A percentile compares a stretch with the other conserved stretches of the same genome.
Evolutionary conservation across 305 asterid genomes (phyloP).

Genomic region (Fraxinus dipetala): DNA sequence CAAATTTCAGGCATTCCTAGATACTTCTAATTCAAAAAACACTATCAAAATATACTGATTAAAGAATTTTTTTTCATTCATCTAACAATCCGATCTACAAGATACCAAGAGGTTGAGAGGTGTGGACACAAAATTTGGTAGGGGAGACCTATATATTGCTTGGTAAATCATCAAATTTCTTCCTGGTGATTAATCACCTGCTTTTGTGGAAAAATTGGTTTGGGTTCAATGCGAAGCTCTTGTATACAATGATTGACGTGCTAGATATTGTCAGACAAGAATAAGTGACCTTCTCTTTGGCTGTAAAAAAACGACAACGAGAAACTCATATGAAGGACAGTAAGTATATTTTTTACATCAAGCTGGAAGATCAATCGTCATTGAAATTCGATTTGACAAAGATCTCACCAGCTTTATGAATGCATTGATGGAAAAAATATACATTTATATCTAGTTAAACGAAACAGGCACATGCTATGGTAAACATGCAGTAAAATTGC

Average conservation of each 20-base stretch:
- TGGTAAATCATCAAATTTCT: background rate
- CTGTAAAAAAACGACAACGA: constrained; percentile 24
- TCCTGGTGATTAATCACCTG: background rate
- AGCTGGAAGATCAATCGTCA: background rate
- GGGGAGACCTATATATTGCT: background rate
- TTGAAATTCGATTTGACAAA: background rate
- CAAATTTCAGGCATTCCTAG: background rate
- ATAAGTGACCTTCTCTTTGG: constrained; percentile 34
- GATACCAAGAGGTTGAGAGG: background rate
- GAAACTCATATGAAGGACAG: background rate
- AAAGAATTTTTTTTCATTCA: background rate
- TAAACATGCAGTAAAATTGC: background rate
- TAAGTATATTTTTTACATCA: background rate
- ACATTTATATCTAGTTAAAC: background rate
- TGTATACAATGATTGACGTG: background rate
- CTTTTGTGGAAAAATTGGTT: background rate
- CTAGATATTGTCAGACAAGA: constrained; percentile 23
- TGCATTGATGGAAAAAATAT: background rate
- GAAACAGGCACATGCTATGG: background rate
- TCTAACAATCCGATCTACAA: background rate
- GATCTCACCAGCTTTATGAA: background rate
- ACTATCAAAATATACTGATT: background rate
- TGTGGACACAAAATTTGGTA: background rate
- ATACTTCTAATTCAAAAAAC: background rate
- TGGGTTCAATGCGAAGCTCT: background rate